Evolutionary conservation across 352 stramenopile species (phyloP).

Genomic region (Globisporangium paroecandrum): DNA sequence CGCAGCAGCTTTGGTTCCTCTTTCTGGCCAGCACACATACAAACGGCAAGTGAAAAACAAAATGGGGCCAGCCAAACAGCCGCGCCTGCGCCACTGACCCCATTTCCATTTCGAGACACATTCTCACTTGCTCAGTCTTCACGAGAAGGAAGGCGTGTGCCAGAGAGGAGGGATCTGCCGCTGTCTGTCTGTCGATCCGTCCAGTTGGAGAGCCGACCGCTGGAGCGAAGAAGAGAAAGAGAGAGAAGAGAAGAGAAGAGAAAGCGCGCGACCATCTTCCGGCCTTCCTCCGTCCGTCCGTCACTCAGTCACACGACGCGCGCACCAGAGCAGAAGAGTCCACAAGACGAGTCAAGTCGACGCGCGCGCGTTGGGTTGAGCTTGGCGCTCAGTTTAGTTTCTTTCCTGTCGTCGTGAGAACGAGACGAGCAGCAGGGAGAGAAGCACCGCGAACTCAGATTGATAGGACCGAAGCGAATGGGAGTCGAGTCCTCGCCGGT

Average conservation of each 20-base stretch:
- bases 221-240: not conserved
- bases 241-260: not conserved
- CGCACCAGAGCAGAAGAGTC: not conserved
- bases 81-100: not conserved
- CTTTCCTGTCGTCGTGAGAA: not conserved
- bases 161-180: not conserved
- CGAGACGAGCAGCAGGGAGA: not conserved
- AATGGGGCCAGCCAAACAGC: not conserved
- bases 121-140: not conserved
- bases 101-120: not conserved
- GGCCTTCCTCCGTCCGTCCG: not conserved
- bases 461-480: not conserved
- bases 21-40: not conserved
- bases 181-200: not conserved
- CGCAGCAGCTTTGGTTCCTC: not conserved
- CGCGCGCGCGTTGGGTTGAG: not conserved
- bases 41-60: not conserved
- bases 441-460: not conserved
- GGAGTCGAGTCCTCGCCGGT: conserved; percentile 4
- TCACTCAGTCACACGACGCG: not conserved
- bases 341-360: not conserved
- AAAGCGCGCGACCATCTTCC: not conserved
- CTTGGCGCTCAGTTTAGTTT: conserved; percentile 4
- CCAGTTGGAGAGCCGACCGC: not conserved
- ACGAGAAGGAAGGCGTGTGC: not conserved